Conservation (phyloP, 1,139 yeast species). For the Eremothecium cymbalariae region DNA sequence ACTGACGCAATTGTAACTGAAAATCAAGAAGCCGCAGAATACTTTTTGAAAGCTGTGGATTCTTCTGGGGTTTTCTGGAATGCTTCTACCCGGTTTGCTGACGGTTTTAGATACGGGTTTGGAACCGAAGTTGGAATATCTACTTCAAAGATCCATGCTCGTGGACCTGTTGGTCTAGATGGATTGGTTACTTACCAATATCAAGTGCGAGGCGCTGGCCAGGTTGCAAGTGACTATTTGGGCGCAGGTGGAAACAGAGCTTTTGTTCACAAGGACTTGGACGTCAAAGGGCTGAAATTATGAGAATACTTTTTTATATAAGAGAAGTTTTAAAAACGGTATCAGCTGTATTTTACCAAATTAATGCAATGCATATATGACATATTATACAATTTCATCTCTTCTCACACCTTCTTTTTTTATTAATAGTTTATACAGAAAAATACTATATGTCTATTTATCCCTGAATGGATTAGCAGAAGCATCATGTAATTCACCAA, state of each 20-base stretch:
- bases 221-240: slow-evolving; percentile 78
- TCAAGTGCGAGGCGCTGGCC: slow-evolving; percentile 85
- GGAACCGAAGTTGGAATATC: slow-evolving; percentile 98
- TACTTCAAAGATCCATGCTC: slow-evolving; percentile 92
- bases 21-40: slow-evolving; percentile 57
- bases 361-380: neutral
- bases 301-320: slow-evolving; percentile 7
- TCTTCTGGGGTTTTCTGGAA: slow-evolving; percentile 99
- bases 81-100: slow-evolving; percentile 94
- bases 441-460: slow-evolving; percentile 6
- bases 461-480: slow-evolving; percentile 29
- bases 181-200: slow-evolving; percentile 95
- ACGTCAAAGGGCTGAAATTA: slow-evolving; percentile 26
- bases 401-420: neutral
- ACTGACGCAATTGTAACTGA: slow-evolving; percentile 90
- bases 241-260: slow-evolving; percentile 86
- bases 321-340: neutral
- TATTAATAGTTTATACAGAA: neutral
- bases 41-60: slow-evolving; percentile 77
- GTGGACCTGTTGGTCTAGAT: slow-evolving; percentile 98
- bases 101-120: slow-evolving; percentile 96
- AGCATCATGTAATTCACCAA: slow-evolving; percentile 45
- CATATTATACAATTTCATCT: neutral
- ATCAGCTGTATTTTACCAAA: no score
- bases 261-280: slow-evolving; percentile 66